These are phyloP conservation scores for Arthrobotrys musiformis DNA, from an alignment of 2,329 filamentous ascomycete species.

Conservation along the genomic window DNA sequence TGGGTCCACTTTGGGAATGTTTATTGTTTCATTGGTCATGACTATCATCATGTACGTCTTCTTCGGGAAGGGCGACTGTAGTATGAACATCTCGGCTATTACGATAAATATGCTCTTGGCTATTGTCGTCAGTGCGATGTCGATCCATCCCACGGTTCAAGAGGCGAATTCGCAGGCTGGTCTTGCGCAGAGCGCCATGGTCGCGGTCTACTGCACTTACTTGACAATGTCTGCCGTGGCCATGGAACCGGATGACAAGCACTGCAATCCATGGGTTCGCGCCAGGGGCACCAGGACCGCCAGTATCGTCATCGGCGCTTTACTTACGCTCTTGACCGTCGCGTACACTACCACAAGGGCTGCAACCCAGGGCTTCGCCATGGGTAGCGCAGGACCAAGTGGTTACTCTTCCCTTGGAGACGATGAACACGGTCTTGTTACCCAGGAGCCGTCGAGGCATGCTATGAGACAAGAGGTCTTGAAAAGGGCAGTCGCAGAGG, in stretches of 20 bases:
- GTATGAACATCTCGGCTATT: slow-evolving; percentile 97
- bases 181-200: slow-evolving; percentile 96
- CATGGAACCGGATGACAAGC: slow-evolving; percentile 95
- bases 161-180: slow-evolving; percentile 93
- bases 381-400: slow-evolving; percentile 72
- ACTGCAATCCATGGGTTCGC: slow-evolving; percentile 90
- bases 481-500: slow-evolving; percentile 89
- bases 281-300: slow-evolving; percentile 89
- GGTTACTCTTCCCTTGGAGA: slow-evolving; percentile 71
- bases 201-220: slow-evolving; percentile 97
- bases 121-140: slow-evolving; percentile 81
- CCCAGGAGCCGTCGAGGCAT: slow-evolving; percentile 79
- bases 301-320: slow-evolving; percentile 88
- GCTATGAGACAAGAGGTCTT: slow-evolving; percentile 95
- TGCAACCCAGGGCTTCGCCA: slow-evolving; percentile 85
- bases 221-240: slow-evolving; percentile 97
- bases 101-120: slow-evolving; percentile 91
- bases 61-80: slow-evolving; percentile 82
- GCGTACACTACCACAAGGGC: slow-evolving; percentile 97
- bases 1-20: slow-evolving; percentile 93
- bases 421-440: slow-evolving; percentile 88
- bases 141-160: slow-evolving; percentile 89
- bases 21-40: slow-evolving; percentile 88
- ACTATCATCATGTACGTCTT: slow-evolving; percentile 97
- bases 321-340: slow-evolving; percentile 95